A percentile compares a stretch with the other conserved stretches of the same genome.
phyloP scores from a whole-genome alignment of 2,329 filamentous ascomycete species.

The Exophiala sp. region DNA sequence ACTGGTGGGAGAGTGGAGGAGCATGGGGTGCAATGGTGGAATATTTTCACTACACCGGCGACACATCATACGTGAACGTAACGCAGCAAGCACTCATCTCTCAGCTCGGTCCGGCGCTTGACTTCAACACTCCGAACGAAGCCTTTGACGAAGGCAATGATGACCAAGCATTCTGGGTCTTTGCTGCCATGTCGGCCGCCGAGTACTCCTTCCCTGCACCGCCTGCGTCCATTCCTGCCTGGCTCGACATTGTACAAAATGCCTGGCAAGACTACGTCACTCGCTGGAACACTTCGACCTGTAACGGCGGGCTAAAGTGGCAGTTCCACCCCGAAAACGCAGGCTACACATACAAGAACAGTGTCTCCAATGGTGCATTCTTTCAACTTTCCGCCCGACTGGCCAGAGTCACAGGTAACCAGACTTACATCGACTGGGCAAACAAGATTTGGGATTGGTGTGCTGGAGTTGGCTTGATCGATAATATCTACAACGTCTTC shows the following conservation, averaged over 20 bases:
- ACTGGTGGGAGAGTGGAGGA: constrained; percentile 58
- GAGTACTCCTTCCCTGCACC: constrained; percentile 63
- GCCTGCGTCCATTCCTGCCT: constrained; percentile 37
- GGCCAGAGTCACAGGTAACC: constrained; percentile 61
- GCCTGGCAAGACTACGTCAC: constrained; percentile 67
- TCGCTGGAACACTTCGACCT: constrained; percentile 66
- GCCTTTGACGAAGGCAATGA: constrained; percentile 53
- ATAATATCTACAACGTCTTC: constrained; percentile 60
- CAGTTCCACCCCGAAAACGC: constrained; percentile 76
- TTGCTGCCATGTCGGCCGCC: constrained; percentile 64
- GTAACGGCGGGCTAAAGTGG: constrained; percentile 72
- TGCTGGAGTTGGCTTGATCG: constrained; percentile 54
- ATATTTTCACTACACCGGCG: constrained; percentile 65
- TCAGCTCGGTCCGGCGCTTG: constrained; percentile 57
- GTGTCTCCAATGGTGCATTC: constrained; percentile 73
- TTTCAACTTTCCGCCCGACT: constrained; percentile 77
- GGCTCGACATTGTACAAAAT: constrained; percentile 57
- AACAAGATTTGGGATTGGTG: constrained; percentile 63
- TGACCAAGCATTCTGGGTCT: constrained; percentile 68
- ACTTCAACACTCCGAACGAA: constrained; percentile 56
- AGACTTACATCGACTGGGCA: constrained; percentile 62
- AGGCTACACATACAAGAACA: constrained; percentile 71
- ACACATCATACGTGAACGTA: constrained; percentile 58
- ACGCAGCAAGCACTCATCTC: constrained; percentile 58
- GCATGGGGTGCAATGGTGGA: constrained; percentile 67